Evolutionary conservation across 2,329 filamentous ascomycete genomes (phyloP), one percentile per base, ranked within the genome.

Genomic region (Pseudogymnoascus pannorum): DNA sequence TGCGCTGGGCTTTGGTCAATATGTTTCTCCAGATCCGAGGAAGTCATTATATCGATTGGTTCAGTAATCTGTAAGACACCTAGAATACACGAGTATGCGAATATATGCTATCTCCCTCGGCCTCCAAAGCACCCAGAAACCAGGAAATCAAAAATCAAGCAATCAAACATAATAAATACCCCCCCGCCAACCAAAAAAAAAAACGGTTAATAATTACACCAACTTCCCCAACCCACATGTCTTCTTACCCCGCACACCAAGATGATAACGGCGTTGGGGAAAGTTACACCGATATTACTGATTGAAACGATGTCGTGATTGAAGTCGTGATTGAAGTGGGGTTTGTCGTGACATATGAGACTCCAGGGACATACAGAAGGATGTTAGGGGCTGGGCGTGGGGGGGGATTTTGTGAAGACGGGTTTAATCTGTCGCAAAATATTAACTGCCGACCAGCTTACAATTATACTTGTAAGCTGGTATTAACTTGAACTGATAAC

Each of bases 281-380:
- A 58, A 12, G 44, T 59, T 61, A 60, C 58, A 38, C 31, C 44
- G 62, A 60, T 62, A 51, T 66, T 63, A 38, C 65, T 31, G 24
- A 22, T 60, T 64, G 61, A 14, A 62, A 60, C 44, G 60, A 68
- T 68, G 64, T 64, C 65, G 67, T 68, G 64, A 64, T 68, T 64
- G 51, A 44, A 66, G 65, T 64, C 60, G 65, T 64, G 61, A 63
- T 66, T 42, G 11, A 20, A 11, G 24, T 36, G 60, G 42, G 35
- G 38, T 24, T 54, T 54, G 24, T 54, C 44, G 24, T 54, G 24
- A 26, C n/a, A 29, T 16, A 16, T 26, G 22, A 26, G 22, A 8
- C 44, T n/a, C 44, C n/a, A 11, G 24, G 14, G 22, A 51, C 29
- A 29, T 51, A 24, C 9, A 12, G 22, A 22, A 4, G 40, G 40